phyloP scores from a whole-genome alignment of 345 rosid genomes.

The Melastoma malabathricum region DNA sequence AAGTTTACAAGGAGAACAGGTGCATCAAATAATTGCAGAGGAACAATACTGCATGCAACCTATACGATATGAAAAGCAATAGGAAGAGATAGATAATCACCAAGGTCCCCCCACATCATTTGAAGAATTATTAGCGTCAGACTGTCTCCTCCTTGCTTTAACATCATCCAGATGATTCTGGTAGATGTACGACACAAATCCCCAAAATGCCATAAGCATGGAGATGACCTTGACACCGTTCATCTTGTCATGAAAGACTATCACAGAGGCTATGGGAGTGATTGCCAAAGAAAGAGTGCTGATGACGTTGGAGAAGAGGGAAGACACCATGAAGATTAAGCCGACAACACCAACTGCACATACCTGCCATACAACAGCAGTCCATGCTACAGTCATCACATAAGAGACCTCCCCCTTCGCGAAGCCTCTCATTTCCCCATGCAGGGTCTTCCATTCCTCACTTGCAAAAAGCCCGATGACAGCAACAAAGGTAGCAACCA shows the following conservation, averaged over 20 bases:
- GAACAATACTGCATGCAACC: no score
- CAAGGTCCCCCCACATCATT: conserved; percentile 9
- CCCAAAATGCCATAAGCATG: conserved; percentile 50
- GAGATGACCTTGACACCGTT: conserved; percentile 51
- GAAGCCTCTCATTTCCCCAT: conserved; percentile 36
- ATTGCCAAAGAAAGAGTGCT: conserved; percentile 50
- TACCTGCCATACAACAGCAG: conserved; percentile 55
- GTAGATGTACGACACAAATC: conserved; percentile 42
- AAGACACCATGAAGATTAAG: conserved; percentile 50
- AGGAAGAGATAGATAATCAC: not conserved
- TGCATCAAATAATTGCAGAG: no score
- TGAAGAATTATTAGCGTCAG: conserved; percentile 3
- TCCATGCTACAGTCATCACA: conserved; percentile 37
- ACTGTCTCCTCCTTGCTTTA: conserved; percentile 21
- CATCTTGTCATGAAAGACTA: conserved; percentile 50
- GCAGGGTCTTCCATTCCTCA: conserved; percentile 58
- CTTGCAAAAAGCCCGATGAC: conserved; percentile 39
- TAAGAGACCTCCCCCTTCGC: conserved; percentile 34
- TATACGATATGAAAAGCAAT: no score
- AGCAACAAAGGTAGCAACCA: conserved; percentile 32
- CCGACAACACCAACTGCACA: conserved; percentile 64
- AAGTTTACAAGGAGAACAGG: no score
- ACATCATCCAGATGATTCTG: conserved; percentile 49
- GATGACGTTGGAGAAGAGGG: conserved; percentile 65
- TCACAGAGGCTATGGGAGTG: conserved; percentile 40